Evolutionary conservation across 495 filamentous ascomycete genomes (phyloP).

Genomic region (Venustampulla echinocandica): DNA sequence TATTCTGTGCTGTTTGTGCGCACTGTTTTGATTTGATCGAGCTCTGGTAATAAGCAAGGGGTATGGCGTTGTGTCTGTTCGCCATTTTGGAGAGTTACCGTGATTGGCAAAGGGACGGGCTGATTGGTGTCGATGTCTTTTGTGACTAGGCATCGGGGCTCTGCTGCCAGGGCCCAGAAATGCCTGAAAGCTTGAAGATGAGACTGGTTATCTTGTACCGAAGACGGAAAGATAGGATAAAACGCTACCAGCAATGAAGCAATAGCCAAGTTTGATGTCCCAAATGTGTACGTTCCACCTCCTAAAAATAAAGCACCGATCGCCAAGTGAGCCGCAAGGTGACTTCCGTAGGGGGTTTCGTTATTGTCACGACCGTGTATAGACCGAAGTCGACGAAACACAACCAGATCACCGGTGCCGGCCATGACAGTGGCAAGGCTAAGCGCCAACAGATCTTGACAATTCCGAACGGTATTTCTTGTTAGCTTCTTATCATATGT

Average conservation of each 20-base stretch:
- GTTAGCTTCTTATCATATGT: conserved; percentile 78
- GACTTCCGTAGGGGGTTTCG: conserved; percentile 84
- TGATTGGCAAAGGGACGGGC: conserved; percentile 66
- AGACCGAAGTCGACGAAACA: conserved; percentile 82
- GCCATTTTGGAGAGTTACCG: conserved; percentile 43
- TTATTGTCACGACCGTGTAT: conserved; percentile 81
- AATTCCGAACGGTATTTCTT: conserved; percentile 75
- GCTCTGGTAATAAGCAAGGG: conserved; percentile 78
- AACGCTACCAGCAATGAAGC: conserved; percentile 84
- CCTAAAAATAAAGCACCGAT: conserved; percentile 87
- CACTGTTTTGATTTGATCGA: conserved; percentile 57
- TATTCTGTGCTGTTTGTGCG: conserved; percentile 62
- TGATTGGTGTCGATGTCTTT: conserved; percentile 76
- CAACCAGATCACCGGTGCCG: conserved; percentile 78
- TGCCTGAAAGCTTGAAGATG: conserved; percentile 96
- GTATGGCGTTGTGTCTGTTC: conserved; percentile 35
- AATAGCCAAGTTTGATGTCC: conserved; percentile 78
- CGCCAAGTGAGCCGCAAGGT: conserved; percentile 86
- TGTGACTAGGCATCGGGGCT: conserved; percentile 77
- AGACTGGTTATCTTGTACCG: conserved; percentile 83
- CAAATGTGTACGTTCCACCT: conserved; percentile 83
- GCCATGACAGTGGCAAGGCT: conserved; percentile 87
- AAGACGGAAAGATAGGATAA: conserved; percentile 84
- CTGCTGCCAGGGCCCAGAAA: conserved; percentile 91
- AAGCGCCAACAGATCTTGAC: conserved; percentile 76